Evolutionary conservation across 1,139 yeast genomes (phyloP).

Genomic region (Debaryomyces psychrophilus): DNA sequence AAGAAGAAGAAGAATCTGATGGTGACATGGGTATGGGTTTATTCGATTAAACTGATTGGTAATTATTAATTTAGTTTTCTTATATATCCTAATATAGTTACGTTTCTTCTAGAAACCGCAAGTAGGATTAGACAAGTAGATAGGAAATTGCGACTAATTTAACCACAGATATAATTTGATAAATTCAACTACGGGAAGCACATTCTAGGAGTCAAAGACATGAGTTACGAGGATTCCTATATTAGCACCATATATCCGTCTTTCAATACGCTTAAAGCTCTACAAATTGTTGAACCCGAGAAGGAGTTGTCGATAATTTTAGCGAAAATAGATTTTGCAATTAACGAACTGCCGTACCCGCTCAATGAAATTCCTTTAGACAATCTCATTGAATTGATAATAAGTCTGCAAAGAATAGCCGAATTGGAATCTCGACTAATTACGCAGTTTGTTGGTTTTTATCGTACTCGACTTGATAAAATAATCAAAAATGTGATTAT

Average conservation of each 20-base stretch:
- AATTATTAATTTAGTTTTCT: slow-evolving; percentile 5
- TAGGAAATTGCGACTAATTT: background rate
- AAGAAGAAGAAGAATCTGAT: slow-evolving; percentile 71
- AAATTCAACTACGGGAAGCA: background rate
- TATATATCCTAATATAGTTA: slow-evolving; percentile 4
- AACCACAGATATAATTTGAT: slow-evolving; percentile 8
- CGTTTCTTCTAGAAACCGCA: too few relatives aligned
- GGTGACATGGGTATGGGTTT: slow-evolving; percentile 98
- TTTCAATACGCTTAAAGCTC: slow-evolving; percentile 4
- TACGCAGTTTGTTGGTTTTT: slow-evolving; percentile 7
- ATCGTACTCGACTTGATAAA: slow-evolving; percentile 10
- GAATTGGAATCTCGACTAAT: background rate
- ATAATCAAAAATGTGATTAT: slow-evolving; percentile 11
- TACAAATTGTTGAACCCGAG: slow-evolving; percentile 11
- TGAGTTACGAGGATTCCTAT: slow-evolving; percentile 4
- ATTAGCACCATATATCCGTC: slow-evolving; percentile 9
- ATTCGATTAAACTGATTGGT: slow-evolving; percentile 72
- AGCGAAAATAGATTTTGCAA: slow-evolving; percentile 20
- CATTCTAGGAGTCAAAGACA: background rate
- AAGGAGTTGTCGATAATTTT: slow-evolving; percentile 22
- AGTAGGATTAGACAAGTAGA: background rate
- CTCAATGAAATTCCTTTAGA: slow-evolving; percentile 3
- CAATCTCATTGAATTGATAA: slow-evolving; percentile 2
- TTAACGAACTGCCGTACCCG: slow-evolving; percentile 17
- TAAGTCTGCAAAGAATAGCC: background rate